Conservation (phyloP, 306 rosid species). For the Cucurbita maxima region DNA sequence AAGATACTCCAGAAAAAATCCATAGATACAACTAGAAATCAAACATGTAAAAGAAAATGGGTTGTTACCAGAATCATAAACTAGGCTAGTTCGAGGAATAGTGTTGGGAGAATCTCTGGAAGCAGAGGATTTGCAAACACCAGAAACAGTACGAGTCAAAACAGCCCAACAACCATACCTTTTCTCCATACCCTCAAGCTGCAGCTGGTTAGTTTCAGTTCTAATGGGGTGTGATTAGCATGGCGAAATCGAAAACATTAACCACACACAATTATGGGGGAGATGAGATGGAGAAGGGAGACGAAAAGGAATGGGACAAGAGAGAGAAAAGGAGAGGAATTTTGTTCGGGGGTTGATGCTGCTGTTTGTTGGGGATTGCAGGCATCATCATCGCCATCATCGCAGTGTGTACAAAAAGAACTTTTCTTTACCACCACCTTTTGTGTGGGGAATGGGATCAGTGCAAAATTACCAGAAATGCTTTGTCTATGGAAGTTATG, state of each 20-base stretch:
- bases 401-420: conserved; percentile 7
- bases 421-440: conserved; percentile 8
- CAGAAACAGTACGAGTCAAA: conserved; percentile 2
- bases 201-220: not conserved
- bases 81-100: conserved; percentile 4
- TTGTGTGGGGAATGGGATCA: conserved; percentile 7
- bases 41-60: not conserved
- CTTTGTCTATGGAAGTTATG: not conserved
- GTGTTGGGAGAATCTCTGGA: not conserved
- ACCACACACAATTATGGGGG: conserved; percentile 9
- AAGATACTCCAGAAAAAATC: not conserved
- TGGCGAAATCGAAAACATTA: conserved; percentile 2
- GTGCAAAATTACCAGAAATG: not conserved
- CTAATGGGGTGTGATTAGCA: not conserved
- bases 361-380: conserved; percentile 43
- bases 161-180: conserved; percentile 15
- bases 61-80: conserved; percentile 5
- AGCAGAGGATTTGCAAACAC: conserved; percentile 12
- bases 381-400: conserved; percentile 69
- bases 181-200: conserved; percentile 1
- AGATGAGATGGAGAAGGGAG: conserved; percentile 1
- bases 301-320: not conserved
- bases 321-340: conserved; percentile 7
- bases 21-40: not conserved
- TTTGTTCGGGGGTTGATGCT: conserved; percentile 5